Conservation (phyloP, 768 basidiomycete species). For the Phanerochaete carnosa region DNA sequence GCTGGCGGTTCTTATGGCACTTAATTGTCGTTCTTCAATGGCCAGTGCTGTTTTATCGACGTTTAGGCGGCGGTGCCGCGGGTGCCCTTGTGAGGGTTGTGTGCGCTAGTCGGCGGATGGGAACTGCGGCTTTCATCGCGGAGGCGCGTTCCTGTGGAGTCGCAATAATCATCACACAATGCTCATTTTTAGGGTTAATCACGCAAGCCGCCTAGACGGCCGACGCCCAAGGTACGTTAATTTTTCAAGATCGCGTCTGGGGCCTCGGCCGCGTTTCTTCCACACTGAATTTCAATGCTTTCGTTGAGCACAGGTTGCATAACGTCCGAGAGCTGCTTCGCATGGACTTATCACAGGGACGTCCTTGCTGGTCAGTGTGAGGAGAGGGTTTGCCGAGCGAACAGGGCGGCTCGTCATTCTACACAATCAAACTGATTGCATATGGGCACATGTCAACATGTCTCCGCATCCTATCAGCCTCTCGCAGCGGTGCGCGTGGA, state of each 20-base stretch:
- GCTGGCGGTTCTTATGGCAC: no score
- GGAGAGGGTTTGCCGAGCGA: background rate
- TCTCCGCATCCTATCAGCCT: background rate
- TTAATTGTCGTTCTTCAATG: no score
- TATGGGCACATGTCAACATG: background rate
- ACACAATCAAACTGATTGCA: background rate
- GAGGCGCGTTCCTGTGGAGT: background rate
- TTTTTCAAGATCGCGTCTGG: background rate
- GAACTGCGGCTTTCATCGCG: background rate
- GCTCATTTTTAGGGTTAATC: slow-evolving; percentile 1
- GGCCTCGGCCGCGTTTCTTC: background rate
- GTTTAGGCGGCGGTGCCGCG: background rate
- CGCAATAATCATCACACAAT: background rate
- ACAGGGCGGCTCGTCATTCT: background rate
- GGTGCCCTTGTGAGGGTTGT: background rate
- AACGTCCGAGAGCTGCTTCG: background rate
- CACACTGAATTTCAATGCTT: background rate
- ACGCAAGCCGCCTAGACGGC: background rate
- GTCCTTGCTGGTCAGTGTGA: background rate
- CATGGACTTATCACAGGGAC: background rate
- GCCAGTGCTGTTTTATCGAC: background rate
- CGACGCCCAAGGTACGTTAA: background rate
- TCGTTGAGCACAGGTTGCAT: no score
- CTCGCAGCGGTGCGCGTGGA: background rate
- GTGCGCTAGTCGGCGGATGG: background rate